These are phyloP conservation scores for Stachybotrys chlorohalonatus DNA, from an alignment of 2,329 filamentous ascomycete genomes.

Conservation along the genomic window DNA sequence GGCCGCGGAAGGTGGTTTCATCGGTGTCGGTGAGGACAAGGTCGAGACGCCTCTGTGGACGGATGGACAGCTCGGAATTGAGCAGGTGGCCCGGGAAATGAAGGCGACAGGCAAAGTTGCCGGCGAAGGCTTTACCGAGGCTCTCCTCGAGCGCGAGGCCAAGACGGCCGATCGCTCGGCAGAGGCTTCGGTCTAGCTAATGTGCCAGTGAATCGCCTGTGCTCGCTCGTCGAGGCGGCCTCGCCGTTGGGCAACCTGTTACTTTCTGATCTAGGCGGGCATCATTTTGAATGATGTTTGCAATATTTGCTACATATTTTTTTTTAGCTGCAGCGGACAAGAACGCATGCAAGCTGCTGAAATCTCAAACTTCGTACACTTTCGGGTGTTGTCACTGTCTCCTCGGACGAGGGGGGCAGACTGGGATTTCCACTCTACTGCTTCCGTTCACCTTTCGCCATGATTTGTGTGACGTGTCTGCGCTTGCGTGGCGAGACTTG, in stretches of 20 bases:
- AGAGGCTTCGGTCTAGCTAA: constrained; percentile 15
- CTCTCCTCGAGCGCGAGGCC: constrained; percentile 48
- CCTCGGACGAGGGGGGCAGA: not conserved
- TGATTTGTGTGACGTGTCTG: too few relatives aligned
- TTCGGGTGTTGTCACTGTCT: not conserved
- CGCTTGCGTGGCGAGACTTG: too few relatives aligned
- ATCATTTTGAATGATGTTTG: not conserved
- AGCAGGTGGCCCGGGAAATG: constrained; percentile 55
- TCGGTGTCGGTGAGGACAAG: constrained; percentile 74
- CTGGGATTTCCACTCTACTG: not conserved
- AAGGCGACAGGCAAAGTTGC: constrained; percentile 29
- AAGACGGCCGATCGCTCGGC: constrained; percentile 19
- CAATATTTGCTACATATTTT: not conserved
- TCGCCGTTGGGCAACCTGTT: not conserved
- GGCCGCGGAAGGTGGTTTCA: constrained; percentile 84
- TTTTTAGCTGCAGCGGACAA: not conserved
- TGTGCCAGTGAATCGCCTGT: not conserved
- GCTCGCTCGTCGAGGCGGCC: not conserved
- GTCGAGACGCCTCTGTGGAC: constrained; percentile 77
- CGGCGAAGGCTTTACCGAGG: constrained; percentile 41
- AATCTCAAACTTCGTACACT: not conserved
- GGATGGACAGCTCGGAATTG: constrained; percentile 74
- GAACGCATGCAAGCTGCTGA: not conserved
- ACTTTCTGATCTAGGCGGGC: not conserved
- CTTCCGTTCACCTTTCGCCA: too few relatives aligned